A percentile compares a stretch with the other conserved stretches of the same genome.
Evolutionary conservation across 2,329 filamentous ascomycete species (phyloP).

Genomic region (Elsinoe fawcettii): DNA sequence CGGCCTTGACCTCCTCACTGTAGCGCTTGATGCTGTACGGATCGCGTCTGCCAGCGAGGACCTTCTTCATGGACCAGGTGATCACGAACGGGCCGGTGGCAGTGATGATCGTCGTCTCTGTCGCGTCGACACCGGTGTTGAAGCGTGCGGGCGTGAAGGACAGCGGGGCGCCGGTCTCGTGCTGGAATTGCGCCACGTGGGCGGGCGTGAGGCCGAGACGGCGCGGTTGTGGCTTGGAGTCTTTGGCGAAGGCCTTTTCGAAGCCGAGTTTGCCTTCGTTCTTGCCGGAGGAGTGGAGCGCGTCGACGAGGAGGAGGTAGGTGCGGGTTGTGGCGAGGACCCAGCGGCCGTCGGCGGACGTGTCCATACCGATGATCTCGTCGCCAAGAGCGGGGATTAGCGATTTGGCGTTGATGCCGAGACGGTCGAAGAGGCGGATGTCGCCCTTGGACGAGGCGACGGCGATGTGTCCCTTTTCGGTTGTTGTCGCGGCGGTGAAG

Average conservation of each 20-base stretch:
- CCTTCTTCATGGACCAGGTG: slow-evolving; percentile 91
- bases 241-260: slow-evolving; percentile 84
- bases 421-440: slow-evolving; percentile 88
- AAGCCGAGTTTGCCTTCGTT: slow-evolving; percentile 98
- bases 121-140: slow-evolving; percentile 71
- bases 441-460: slow-evolving; percentile 98
- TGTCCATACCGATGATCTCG: slow-evolving; percentile 87
- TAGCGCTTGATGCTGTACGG: slow-evolving; percentile 97
- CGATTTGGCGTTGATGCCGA: slow-evolving; percentile 96
- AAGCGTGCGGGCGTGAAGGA: slow-evolving; percentile 88
- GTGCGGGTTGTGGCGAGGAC: slow-evolving; percentile 89
- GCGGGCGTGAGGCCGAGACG: slow-evolving; percentile 81
- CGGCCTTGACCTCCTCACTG: slow-evolving; percentile 87
- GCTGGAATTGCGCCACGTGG: slow-evolving; percentile 94
- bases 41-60: slow-evolving; percentile 70
- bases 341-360: slow-evolving; percentile 93
- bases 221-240: slow-evolving; percentile 85
- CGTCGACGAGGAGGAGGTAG: slow-evolving; percentile 88
- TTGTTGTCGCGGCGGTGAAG: slow-evolving; percentile 89
- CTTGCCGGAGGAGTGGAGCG: slow-evolving; percentile 84
- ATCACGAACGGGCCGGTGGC: slow-evolving; percentile 95
- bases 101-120: slow-evolving; percentile 90
- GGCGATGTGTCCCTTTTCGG: slow-evolving; percentile 92
- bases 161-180: slow-evolving; percentile 82
- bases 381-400: slow-evolving; percentile 93